These are phyloP conservation scores for Teratosphaeria nubilosa DNA, from an alignment of 2,329 filamentous ascomycete genomes.

Conservation along the genomic window DNA sequence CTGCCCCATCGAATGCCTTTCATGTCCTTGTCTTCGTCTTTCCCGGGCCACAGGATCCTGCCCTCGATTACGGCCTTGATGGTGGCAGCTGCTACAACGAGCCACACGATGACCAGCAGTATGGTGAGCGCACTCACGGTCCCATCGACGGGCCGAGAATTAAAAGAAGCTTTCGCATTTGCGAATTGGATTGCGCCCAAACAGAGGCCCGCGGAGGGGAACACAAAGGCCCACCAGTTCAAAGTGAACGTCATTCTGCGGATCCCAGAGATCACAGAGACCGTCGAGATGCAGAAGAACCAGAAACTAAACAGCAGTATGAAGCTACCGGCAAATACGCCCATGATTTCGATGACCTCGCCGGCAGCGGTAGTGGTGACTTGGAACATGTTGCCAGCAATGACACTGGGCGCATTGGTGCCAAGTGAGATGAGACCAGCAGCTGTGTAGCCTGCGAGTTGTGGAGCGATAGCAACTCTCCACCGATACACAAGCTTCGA, in stretches of 20 bases:
- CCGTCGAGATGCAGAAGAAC: conserved; percentile 38
- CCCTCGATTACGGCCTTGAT: conserved; percentile 41
- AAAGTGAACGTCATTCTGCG: conserved; percentile 39
- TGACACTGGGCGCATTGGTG: conserved; percentile 27
- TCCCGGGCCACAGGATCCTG: conserved; percentile 49
- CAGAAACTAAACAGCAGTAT: conserved; percentile 41
- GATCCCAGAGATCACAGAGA: conserved; percentile 29
- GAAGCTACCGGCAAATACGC: conserved; percentile 34
- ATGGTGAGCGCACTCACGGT: conserved; percentile 48
- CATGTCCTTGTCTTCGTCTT: conserved; percentile 47
- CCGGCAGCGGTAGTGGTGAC: conserved; percentile 24
- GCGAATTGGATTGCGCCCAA: conserved; percentile 50
- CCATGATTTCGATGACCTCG: conserved; percentile 31
- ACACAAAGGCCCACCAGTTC: conserved; percentile 56
- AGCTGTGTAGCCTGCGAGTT: conserved; percentile 29
- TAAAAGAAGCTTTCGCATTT: conserved; percentile 36
- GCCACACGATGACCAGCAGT: conserved; percentile 45
- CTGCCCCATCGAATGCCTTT: conserved; percentile 1
- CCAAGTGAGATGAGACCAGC: conserved; percentile 40
- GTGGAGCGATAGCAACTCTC: background rate
- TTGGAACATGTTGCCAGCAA: conserved; percentile 26
- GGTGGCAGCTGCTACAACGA: conserved; percentile 42
- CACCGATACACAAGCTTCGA: background rate
- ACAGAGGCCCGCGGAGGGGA: conserved; percentile 55
- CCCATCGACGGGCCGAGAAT: conserved; percentile 44